A percentile compares a stretch with the other conserved stretches of the same genome.
Evolutionary conservation across 768 basidiomycete species (phyloP).

Genomic region (Kwoniella dejecticola): DNA sequence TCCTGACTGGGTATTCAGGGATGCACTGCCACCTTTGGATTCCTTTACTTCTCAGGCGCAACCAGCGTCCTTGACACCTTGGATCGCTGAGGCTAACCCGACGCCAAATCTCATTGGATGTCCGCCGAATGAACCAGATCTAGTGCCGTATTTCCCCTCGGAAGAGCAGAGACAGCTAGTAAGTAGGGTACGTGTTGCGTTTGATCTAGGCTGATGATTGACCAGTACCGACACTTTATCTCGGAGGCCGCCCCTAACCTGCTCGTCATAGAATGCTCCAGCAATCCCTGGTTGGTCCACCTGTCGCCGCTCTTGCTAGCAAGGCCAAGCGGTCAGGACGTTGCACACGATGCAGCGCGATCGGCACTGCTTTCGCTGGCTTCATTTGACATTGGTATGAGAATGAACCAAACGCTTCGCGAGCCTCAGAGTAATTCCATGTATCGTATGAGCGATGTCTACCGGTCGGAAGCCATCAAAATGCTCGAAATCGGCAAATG

Average conservation of each 20-base stretch:
- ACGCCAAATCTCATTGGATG: no score
- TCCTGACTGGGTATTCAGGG: no score
- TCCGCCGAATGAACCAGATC: not conserved
- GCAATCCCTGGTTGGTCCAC: constrained; percentile 32
- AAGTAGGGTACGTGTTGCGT: not conserved
- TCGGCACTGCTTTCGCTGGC: constrained; percentile 27
- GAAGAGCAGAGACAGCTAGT: constrained; percentile 14
- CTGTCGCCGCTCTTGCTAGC: constrained; percentile 26
- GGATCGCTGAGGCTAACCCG: no score
- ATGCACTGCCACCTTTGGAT: no score
- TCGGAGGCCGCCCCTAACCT: constrained; percentile 27
- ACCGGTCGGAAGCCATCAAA: constrained; percentile 18
- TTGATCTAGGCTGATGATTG: not conserved
- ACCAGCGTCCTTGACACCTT: no score
- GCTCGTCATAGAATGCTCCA: constrained; percentile 15
- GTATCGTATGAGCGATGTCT: constrained; percentile 21
- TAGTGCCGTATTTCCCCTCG: constrained; percentile 5
- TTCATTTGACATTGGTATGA: constrained; percentile 33
- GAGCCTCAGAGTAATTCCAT: constrained; percentile 21
- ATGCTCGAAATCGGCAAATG: constrained; percentile 10
- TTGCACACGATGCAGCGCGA: constrained; percentile 50
- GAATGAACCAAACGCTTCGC: not conserved
- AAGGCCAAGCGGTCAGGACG: constrained; percentile 58
- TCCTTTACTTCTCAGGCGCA: no score
- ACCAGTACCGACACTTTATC: constrained; percentile 32